Evolutionary conservation across 2,329 filamentous ascomycete genomes (phyloP), one percentile per base, ranked within the genome.

Genomic region (Diaporthe sp.): DNA sequence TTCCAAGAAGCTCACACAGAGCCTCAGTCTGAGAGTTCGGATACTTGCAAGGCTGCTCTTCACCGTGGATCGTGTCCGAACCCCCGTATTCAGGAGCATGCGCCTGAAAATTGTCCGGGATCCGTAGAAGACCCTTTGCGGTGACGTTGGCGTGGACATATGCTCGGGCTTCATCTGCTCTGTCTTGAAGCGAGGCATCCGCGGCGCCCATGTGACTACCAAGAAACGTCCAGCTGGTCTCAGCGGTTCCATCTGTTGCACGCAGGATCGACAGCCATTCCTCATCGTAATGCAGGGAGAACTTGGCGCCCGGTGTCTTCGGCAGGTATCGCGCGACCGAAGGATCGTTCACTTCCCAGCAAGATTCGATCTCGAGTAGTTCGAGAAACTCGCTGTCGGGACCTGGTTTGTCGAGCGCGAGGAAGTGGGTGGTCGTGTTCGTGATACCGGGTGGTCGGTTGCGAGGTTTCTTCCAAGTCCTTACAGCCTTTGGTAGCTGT

Each of bases 361-460:
- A 65, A 25, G 42, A 65, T 4, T 65, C 22, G 12, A 65, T 50
- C 42, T 65, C 61, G 61, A 65, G 61, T 12, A 65, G 22, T 50
- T 65, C 61, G 27, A 65, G 61, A 65, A 65, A 65, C 27, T 50
- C 61, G 27, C 12, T 37, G 6, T n/a, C 61, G 10, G 61, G 61
- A 25, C 61, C 10, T 35, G 61, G 61, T 27, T 65, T 65, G 42
- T 47, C 42, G 42, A 65, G 61, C 19, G 39, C 61, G 12, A 65
- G 61, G 61, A 65, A 65, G 10, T 65, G 42, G 19, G 61, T 65
- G 42, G 61, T 65, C 42, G 42, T 50, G 61, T 65, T 65, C 27
- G 27, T 47, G 61, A 65, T 50, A 2, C 27, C 27, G 42, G 42
- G 61, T 9, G 42, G 27, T 50, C 27, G 27, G 32, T 35, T 25